Conservation (phyloP, 2,329 filamentous ascomycete species). For the Pestalotiopsis sp. region DNA sequence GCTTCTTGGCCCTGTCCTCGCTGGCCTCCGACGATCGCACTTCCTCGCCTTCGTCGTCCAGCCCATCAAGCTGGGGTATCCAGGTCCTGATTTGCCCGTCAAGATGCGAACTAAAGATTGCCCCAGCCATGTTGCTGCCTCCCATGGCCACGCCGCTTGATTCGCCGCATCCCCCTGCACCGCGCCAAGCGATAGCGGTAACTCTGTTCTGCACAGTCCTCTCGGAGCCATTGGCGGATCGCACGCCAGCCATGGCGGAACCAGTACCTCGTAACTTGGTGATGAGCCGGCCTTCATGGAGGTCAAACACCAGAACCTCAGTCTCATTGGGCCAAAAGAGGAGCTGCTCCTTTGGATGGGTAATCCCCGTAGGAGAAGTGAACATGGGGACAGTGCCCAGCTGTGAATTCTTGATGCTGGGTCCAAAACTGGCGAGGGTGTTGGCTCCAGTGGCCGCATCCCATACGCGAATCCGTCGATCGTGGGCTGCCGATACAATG, state of each 20-base stretch:
- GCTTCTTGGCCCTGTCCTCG: conserved; percentile 65
- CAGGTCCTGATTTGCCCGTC: conserved; percentile 85
- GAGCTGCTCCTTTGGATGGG: conserved; percentile 59
- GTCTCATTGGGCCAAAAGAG: conserved; percentile 81
- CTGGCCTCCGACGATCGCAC: conserved; percentile 36
- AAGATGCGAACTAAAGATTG: conserved; percentile 77
- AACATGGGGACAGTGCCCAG: conserved; percentile 64
- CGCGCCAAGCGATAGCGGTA: conserved; percentile 74
- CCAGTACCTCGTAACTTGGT: conserved; percentile 70
- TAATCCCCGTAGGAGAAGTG: conserved; percentile 61
- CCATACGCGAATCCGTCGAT: conserved; percentile 86
- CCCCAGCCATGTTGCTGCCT: conserved; percentile 52
- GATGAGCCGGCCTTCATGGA: conserved; percentile 75
- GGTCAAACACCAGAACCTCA: conserved; percentile 78
- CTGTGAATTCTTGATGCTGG: conserved; percentile 73
- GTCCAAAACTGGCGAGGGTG: conserved; percentile 85
- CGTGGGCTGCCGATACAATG: conserved; percentile 80
- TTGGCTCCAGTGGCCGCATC: conserved; percentile 79
- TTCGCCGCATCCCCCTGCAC: conserved; percentile 59
- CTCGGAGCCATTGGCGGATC: conserved; percentile 45
- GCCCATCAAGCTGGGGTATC: conserved; percentile 61
- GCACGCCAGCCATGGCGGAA: conserved; percentile 49
- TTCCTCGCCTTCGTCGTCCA: conserved; percentile 50
- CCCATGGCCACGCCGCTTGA: conserved; percentile 63
- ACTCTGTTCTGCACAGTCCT: conserved; percentile 67